Base-by-base conservation (phyloP, 192 early-diverging fungal species). In the Coemansia sp. region DNA sequence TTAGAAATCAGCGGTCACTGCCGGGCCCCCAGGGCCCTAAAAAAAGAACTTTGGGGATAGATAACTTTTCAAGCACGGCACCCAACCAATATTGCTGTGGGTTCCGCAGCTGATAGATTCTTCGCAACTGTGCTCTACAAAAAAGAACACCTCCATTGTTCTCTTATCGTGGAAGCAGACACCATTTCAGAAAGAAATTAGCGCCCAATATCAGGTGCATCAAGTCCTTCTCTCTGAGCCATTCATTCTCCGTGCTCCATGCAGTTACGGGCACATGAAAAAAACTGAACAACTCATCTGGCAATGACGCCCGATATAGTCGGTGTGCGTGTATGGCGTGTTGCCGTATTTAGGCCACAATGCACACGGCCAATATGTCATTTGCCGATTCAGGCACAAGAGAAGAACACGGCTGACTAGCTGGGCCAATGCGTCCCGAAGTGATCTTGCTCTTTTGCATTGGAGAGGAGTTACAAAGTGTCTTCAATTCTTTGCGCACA, bases 161-260 rank as follows among this genome's bases (percentile, higher is more conserved):
- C 7, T 31, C 14, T 14, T 28, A 28, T 55, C 52, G 18, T 20
- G 43, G 43, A 18, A 47, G 18, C 43, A 18, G 20, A n/a, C n/a
- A n/a, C 18, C n/a, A 10, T 18, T n/a, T 47, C 9, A 18, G 9
- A 47, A 20, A 20, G 18, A 47, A 47, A 47, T 47, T 47, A 20
- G 43, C 43, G 20, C 43, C 43, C 43, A 47, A 47, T 47, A 47
- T 47, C 43, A 47, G 43, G 43, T 47, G 43, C 43, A 38, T 9
- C 37, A 38, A 38, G 37, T 13, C 37, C 13, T 10, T 13, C 37
- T 38, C 37, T 6, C 2, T 10, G 37, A 9, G 20, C n/a, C 11
- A 28, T 55, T 55, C 52, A 31, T 55, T 55, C 28, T 33, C 52
- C 52, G 52, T n/a, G 52, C 52, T 31, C 52, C 52, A 28, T 55